Evolutionary conservation across 2,329 filamentous ascomycete species (phyloP).

Genomic region (Colletotrichum cordylinicola): DNA sequence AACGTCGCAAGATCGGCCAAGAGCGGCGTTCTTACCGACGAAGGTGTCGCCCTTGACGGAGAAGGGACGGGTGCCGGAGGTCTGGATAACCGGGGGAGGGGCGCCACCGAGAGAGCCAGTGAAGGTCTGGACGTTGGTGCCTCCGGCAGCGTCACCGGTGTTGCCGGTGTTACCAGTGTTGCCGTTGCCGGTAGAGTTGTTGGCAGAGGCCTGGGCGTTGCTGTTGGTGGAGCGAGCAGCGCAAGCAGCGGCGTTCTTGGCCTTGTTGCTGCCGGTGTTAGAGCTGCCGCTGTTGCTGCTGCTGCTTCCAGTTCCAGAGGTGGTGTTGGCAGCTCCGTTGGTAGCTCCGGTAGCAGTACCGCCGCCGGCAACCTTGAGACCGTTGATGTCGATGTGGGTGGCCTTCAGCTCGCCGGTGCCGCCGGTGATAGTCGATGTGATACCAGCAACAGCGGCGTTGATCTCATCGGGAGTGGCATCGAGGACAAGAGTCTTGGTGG

Average conservation of each 20-base stretch:
- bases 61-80: slow-evolving; percentile 46
- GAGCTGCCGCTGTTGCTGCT: not conserved
- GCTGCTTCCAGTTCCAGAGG: not conserved
- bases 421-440: slow-evolving; percentile 34
- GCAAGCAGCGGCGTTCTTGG: not conserved
- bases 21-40: slow-evolving; percentile 48
- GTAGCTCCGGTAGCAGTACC: not conserved
- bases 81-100: slow-evolving; percentile 44
- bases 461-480: slow-evolving; percentile 62
- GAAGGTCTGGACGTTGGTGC: slow-evolving; percentile 50
- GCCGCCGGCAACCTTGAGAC: slow-evolving; percentile 26
- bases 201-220: not conserved
- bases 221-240: not conserved
- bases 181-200: slow-evolving; percentile 2
- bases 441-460: slow-evolving; percentile 45
- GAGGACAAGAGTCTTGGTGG: slow-evolving; percentile 57
- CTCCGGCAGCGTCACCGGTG: slow-evolving; percentile 20
- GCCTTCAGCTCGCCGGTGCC: slow-evolving; percentile 35
- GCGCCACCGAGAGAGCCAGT: slow-evolving; percentile 47
- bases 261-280: not conserved
- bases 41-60: slow-evolving; percentile 62
- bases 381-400: slow-evolving; percentile 29
- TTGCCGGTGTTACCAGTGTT: not conserved
- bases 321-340: not conserved
- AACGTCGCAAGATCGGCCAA: slow-evolving; percentile 54